A percentile compares a stretch with the other conserved stretches of the same genome.
phyloP scores from a whole-genome alignment of 345 rosid genomes.

The Heritiera fomes region DNA sequence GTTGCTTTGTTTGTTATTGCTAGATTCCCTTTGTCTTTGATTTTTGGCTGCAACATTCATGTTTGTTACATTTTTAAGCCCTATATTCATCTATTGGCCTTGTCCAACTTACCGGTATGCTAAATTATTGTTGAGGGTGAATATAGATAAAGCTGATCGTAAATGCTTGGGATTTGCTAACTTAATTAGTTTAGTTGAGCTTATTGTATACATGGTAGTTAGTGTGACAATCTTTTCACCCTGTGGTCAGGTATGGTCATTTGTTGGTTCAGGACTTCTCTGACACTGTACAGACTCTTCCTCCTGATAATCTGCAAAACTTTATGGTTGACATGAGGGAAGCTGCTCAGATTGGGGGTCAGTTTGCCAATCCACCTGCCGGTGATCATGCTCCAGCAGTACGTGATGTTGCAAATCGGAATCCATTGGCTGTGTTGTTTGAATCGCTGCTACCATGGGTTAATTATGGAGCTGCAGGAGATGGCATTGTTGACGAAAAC shows the following conservation, averaged over 20 bases:
- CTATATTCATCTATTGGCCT: not conserved
- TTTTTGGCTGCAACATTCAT: conserved; percentile 11
- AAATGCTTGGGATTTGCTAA: not conserved
- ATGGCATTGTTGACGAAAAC: conserved; percentile 40
- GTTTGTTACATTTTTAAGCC: not conserved
- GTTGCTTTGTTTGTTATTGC: conserved; percentile 7
- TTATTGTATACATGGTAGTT: conserved; percentile 1
- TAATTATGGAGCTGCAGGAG: conserved; percentile 47
- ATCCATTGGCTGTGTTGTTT: conserved; percentile 58
- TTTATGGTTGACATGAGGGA: conserved; percentile 65
- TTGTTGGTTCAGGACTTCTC: conserved; percentile 74
- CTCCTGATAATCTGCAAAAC: conserved; percentile 80
- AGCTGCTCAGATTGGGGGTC: conserved; percentile 37
- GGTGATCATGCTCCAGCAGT: conserved; percentile 39
- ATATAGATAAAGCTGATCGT: not conserved
- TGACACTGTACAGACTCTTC: conserved; percentile 66
- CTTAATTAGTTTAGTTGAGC: not conserved
- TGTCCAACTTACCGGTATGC: not conserved
- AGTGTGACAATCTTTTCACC: conserved; percentile 9
- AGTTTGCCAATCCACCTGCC: conserved; percentile 36
- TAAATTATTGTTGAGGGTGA: conserved; percentile 6
- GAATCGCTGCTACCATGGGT: conserved; percentile 87
- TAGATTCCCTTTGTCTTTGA: not conserved
- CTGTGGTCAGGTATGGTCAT: conserved; percentile 54
- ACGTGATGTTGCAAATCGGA: conserved; percentile 58